Conservation (phyloP, 495 filamentous ascomycete species). For the Xylaria nigripes region DNA sequence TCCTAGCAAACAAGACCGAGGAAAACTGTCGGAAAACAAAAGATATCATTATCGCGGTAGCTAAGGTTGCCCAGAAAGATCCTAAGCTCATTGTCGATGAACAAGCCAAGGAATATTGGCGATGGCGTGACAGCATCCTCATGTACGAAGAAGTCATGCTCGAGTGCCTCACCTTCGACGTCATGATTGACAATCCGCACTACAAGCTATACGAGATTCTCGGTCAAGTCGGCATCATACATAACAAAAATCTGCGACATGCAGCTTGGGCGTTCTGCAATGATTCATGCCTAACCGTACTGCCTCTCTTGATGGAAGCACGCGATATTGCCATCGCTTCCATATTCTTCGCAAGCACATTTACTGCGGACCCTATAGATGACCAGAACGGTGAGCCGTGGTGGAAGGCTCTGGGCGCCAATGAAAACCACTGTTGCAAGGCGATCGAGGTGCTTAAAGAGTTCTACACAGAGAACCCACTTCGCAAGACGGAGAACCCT, state of each 20-base stretch:
- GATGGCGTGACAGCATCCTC: slow-evolving; percentile 88
- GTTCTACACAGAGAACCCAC: slow-evolving; percentile 64
- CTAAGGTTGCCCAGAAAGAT: slow-evolving; percentile 91
- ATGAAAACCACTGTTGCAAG: slow-evolving; percentile 50
- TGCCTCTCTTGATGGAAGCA: slow-evolving; percentile 74
- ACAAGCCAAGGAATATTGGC: slow-evolving; percentile 94
- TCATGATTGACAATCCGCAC: slow-evolving; percentile 80
- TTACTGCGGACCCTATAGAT: slow-evolving; percentile 59
- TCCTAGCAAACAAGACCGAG: slow-evolving; percentile 93
- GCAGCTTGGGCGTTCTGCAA: slow-evolving; percentile 88
- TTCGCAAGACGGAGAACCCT: slow-evolving; percentile 36
- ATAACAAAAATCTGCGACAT: slow-evolving; percentile 69
- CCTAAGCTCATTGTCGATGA: slow-evolving; percentile 79
- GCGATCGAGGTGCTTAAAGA: slow-evolving; percentile 65
- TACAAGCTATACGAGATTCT: slow-evolving; percentile 71
- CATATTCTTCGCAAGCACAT: slow-evolving; percentile 72
- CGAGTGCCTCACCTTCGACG: slow-evolving; percentile 87
- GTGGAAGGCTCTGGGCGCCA: slow-evolving; percentile 69
- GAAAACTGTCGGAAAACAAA: slow-evolving; percentile 91
- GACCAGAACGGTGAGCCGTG: slow-evolving; percentile 74
- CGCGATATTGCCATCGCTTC: slow-evolving; percentile 76
- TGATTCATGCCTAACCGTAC: slow-evolving; percentile 71
- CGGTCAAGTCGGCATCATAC: slow-evolving; percentile 55
- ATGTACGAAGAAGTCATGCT: slow-evolving; percentile 85
- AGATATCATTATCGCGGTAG: slow-evolving; percentile 84